A percentile compares a stretch with the other conserved stretches of the same genome.
phyloP scores from a whole-genome alignment of 2,329 filamentous ascomycete species.

The Cladorrhinum sp. region DNA sequence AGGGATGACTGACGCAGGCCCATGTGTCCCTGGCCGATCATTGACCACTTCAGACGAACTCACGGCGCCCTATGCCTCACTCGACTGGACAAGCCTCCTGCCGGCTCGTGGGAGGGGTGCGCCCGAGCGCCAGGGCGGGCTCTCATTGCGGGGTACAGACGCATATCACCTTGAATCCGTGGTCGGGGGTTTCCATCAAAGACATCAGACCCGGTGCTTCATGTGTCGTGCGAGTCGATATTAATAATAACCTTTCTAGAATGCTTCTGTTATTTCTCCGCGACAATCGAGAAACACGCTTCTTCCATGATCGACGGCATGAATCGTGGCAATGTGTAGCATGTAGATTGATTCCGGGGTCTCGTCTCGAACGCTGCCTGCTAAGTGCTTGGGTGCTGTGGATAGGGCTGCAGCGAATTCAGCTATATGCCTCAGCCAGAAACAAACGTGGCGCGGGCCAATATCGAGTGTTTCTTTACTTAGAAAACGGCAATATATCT shows the following conservation, averaged over 20 bases:
- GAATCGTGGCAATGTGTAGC: constrained; percentile 17
- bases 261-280: constrained; percentile 21
- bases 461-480: constrained; percentile 29
- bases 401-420: constrained; percentile 29
- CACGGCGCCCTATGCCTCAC: constrained; percentile 24
- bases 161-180: constrained; percentile 8
- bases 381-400: constrained; percentile 13
- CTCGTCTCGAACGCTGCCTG: constrained; percentile 14
- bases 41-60: constrained; percentile 3
- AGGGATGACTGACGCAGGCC: background rate
- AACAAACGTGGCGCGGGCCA: constrained; percentile 14
- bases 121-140: constrained; percentile 12
- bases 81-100: constrained; percentile 12
- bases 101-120: constrained; percentile 3
- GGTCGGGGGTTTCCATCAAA: constrained; percentile 6
- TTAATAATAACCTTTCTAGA: constrained; percentile 24
- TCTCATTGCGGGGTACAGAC: constrained; percentile 16
- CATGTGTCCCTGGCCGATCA: background rate
- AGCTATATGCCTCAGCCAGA: constrained; percentile 8
- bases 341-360: constrained; percentile 27
- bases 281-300: constrained; percentile 4
- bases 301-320: constrained; percentile 18
- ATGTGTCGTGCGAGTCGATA: constrained; percentile 1
- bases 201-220: background rate
- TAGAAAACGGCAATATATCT: constrained; percentile 25